phyloP scores from a whole-genome alignment of 2,329 filamentous ascomycete species.

The Epichloe brachyelytri region DNA sequence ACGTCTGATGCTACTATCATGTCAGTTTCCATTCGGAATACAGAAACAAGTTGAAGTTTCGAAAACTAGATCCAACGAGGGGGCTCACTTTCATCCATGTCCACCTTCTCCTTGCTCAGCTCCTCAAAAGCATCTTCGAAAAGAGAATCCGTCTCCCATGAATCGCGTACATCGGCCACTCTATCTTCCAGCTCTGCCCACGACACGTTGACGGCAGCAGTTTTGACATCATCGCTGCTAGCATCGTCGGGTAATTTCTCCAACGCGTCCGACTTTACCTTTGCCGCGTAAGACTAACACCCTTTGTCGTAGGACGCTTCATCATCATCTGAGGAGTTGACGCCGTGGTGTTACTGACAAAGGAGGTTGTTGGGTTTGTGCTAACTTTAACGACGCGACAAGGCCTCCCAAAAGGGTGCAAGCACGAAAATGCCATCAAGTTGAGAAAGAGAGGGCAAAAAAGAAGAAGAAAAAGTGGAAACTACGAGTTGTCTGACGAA shows the following conservation, averaged over 20 bases:
- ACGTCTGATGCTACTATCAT: constrained; percentile 28
- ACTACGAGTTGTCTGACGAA: not conserved
- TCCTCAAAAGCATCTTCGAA: constrained; percentile 51
- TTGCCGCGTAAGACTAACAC: constrained; percentile 20
- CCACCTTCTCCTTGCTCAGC: constrained; percentile 38
- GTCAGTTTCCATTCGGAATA: not conserved
- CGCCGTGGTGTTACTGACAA: not conserved
- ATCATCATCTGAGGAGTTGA: constrained; percentile 7
- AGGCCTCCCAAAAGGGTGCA: not conserved
- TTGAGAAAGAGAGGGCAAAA: not conserved
- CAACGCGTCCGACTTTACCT: constrained; percentile 23
- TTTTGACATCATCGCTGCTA: constrained; percentile 22
- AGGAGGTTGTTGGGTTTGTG: too few relatives aligned
- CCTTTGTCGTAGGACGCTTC: constrained; percentile 13
- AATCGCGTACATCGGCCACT: constrained; percentile 37
- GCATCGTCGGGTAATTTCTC: constrained; percentile 21
- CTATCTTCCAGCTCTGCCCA: constrained; percentile 36
- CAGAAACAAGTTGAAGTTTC: not conserved
- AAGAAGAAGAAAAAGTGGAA: not conserved
- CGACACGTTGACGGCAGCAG: constrained; percentile 22
- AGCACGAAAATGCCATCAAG: not conserved
- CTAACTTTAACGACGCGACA: too few relatives aligned
- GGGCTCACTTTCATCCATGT: constrained; percentile 17
- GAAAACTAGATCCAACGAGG: too few relatives aligned
- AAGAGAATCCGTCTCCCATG: constrained; percentile 52